Evolutionary conservation across 2,329 filamentous ascomycete species (phyloP).

Genomic region (Zymoseptoria ardabiliae): DNA sequence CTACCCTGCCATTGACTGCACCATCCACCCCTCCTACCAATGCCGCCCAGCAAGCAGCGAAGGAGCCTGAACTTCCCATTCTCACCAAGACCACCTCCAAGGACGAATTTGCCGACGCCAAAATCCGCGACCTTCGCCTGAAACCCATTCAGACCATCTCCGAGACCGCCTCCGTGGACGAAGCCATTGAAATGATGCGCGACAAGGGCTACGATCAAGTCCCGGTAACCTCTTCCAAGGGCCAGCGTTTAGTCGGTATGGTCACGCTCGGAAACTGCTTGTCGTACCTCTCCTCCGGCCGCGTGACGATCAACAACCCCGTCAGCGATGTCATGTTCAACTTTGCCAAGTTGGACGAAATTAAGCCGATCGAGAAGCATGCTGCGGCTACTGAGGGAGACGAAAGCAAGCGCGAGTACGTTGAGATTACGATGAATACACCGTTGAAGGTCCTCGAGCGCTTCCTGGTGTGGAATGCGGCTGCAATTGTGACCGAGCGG

Average conservation of each 20-base stretch:
- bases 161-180: conserved; percentile 63
- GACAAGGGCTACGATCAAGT: conserved; percentile 98
- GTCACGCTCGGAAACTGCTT: conserved; percentile 93
- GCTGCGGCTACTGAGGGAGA: conserved; percentile 40
- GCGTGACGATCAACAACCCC: conserved; percentile 63
- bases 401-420: conserved; percentile 58
- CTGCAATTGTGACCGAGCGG: conserved; percentile 84
- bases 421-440: conserved; percentile 90
- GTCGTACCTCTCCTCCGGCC: conserved; percentile 77
- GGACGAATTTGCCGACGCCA: conserved; percentile 71
- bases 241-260: conserved; percentile 69
- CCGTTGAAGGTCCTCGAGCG: conserved; percentile 74
- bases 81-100: conserved; percentile 32
- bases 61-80: conserved; percentile 25
- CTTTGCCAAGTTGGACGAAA: conserved; percentile 78
- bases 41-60: conserved; percentile 25
- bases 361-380: conserved; percentile 78
- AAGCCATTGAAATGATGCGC: conserved; percentile 95
- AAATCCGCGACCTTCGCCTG: conserved; percentile 72
- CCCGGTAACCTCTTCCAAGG: conserved; percentile 69
- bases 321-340: conserved; percentile 95
- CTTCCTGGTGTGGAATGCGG: conserved; percentile 98
- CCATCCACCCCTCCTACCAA: conserved; percentile 30
- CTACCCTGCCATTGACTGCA: conserved; percentile 43
- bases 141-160: conserved; percentile 88